Evolutionary conservation across 352 stramenopile genomes (phyloP), one percentile per base, ranked within the genome.

Genomic region (Blastocystis sp.): DNA sequence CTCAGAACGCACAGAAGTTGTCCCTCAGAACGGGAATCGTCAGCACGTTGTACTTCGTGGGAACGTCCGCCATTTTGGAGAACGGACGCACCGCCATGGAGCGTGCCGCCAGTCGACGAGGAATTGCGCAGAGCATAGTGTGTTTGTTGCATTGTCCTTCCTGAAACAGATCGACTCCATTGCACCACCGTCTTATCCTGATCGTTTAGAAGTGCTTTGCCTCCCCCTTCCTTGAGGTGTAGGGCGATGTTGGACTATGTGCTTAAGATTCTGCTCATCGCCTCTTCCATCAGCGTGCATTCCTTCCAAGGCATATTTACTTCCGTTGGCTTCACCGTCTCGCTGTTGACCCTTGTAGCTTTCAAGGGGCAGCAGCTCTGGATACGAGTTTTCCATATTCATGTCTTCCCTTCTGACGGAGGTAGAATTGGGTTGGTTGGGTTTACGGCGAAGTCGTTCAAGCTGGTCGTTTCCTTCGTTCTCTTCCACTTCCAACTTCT

Each of bases 271-370:
- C 31, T 89, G 3, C 67, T 89, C 19, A 24, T 89, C n/a, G 4
- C 50, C n/a, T 33, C 79, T 41, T 89, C 79, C 0, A 79, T 89
- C 31, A 66, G 35, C 24, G 31, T 67, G 13, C 67, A 79, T 66
- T 89, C 79, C 31, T 77, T 89, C 16, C 67, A 89, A n/a, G 79
- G 79, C 12, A 70, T 89, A 60, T 89, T 80, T 45, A 89, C 79
- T n/a, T 37, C 45, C 4, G 79, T 89, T 31, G 2, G 21, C 16
- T 50, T 77, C 31, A 35, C 2, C 35, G 41, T 12, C 2, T 37
- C 13, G 26, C 0, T 89, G 60, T 69, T 79, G 41, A 50, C 21
- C 45, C 16, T 16, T 67, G 1, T 89, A 89, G 79, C 66, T 89
- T 45, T 89, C 79, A 24, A 59, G 29, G n/a, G 26, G 29, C 35